Evolutionary conservation across 768 basidiomycete species (phyloP), one percentile per base, ranked within the genome.

Genomic region (Neoboletus magnificus): DNA sequence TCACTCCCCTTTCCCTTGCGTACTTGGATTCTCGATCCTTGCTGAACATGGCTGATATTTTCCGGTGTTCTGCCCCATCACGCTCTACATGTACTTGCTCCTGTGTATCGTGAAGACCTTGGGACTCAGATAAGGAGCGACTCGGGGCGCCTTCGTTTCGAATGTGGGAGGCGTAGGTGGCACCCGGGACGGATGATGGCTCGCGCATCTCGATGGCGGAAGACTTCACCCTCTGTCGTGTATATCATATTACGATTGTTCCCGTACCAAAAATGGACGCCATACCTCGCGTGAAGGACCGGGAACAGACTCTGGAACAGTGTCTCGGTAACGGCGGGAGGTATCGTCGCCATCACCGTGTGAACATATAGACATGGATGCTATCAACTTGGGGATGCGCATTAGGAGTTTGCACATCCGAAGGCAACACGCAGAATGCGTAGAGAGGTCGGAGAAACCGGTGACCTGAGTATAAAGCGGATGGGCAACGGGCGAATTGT

Each of bases 321-420:
- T 15, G 13, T 27, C 43, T 37, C 27, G 40, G 32, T 27, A 11
- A 27, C 16, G 39, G 16, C n/a, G 52, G 16, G 61, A 46, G 23
- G n/a, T 9, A 15, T 46, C 52, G 11, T 48, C 61, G 23, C 12
- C 5, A 10, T 33, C 13, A 12, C 23, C n/a, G 36, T 37, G 54
- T 36, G 47, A 52, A 42, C 39, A 54, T 5, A 20, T 20, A 46
- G 51, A 48, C 63, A 55, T 57, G 56, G 50, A 53, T 44, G 32
- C 22, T 15, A 52, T 47, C 46, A 48, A 15, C 52, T 51, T 50
- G 59, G 50, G 20, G 50, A 65, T 20, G 44, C 49, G 59, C 7
- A 22, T 41, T 35, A 36, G 11, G 36, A 63, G 43, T 23, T 55
- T 50, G 50, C 59, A 53, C 62, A 62, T 65, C 18, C 62, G 33